These are phyloP conservation scores for Omphalea diandra DNA, from an alignment of 441 rosid genomes.

Conservation along the genomic window DNA sequence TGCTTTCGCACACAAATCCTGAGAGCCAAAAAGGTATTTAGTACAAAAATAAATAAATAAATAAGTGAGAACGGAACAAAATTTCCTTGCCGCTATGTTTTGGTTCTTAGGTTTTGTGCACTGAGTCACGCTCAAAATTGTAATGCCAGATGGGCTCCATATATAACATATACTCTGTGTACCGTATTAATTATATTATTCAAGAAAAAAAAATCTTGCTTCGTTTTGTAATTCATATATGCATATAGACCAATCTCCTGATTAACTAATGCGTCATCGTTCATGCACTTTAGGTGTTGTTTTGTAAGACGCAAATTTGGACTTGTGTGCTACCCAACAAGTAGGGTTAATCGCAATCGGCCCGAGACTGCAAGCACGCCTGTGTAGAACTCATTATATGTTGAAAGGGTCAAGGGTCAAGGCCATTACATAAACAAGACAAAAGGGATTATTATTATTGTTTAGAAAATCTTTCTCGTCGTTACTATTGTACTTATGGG, in stretches of 20 bases:
- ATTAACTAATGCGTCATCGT: background rate
- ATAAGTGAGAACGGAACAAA: too few relatives aligned
- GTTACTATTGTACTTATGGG: background rate
- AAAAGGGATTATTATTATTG: background rate
- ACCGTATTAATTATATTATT: too few relatives aligned
- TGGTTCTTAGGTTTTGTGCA: too few relatives aligned
- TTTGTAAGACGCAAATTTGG: slow-evolving; percentile 31
- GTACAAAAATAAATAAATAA: too few relatives aligned
- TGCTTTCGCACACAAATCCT: too few relatives aligned
- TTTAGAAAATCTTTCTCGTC: background rate
- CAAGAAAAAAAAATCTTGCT: too few relatives aligned
- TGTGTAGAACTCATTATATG: background rate
- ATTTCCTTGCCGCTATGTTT: too few relatives aligned
- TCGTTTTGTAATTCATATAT: too few relatives aligned
- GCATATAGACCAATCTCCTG: background rate
- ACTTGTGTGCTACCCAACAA: slow-evolving; percentile 12
- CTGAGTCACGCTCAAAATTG: too few relatives aligned
- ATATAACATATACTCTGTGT: too few relatives aligned
- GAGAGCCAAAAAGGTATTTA: too few relatives aligned
- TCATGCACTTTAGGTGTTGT: slow-evolving; percentile 14
- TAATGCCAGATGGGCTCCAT: too few relatives aligned
- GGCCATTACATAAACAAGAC: background rate
- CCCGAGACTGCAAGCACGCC: background rate
- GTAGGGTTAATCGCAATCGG: background rate
- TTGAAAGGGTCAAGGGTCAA: background rate